These are phyloP conservation scores for Suillus tomentosus DNA, from an alignment of 768 basidiomycete genomes.

Conservation along the genomic window DNA sequence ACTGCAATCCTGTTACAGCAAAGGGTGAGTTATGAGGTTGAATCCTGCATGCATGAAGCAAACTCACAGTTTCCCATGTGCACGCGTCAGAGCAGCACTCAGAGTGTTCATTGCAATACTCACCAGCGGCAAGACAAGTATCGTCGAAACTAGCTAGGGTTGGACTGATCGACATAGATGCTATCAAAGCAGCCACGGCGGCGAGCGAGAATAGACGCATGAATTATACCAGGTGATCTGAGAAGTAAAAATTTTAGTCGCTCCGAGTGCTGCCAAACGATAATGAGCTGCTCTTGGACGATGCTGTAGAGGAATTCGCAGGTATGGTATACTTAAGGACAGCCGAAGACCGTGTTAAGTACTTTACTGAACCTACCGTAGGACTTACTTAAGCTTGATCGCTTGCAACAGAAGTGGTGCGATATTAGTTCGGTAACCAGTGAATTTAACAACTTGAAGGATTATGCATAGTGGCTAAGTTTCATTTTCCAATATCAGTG, in stretches of 20 bases:
- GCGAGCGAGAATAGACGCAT: not conserved
- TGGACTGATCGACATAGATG: not conserved
- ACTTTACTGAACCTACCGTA: not conserved
- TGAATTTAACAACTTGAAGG: too few relatives aligned
- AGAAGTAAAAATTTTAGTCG: too few relatives aligned
- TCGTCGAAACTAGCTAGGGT: not conserved
- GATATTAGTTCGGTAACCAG: not conserved
- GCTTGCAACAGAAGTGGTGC: constrained; percentile 2
- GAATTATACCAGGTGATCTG: too few relatives aligned
- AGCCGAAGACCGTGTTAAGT: not conserved
- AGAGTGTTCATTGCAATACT: not conserved
- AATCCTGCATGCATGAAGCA: not conserved
- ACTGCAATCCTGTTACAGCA: not conserved
- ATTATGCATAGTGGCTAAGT: too few relatives aligned
- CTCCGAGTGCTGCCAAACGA: too few relatives aligned
- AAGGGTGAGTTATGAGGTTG: not conserved
- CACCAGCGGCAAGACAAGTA: not conserved
- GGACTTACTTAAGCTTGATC: not conserved
- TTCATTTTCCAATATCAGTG: too few relatives aligned
- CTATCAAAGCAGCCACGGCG: not conserved
- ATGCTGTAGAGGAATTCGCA: not conserved
- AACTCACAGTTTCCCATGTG: not conserved
- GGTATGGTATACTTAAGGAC: not conserved
- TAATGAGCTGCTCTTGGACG: not conserved
- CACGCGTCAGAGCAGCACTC: not conserved